A percentile compares a stretch with the other conserved stretches of the same genome.
phyloP scores from a whole-genome alignment of 805 yeast genomes.

The Blastobotrys robertii region DNA sequence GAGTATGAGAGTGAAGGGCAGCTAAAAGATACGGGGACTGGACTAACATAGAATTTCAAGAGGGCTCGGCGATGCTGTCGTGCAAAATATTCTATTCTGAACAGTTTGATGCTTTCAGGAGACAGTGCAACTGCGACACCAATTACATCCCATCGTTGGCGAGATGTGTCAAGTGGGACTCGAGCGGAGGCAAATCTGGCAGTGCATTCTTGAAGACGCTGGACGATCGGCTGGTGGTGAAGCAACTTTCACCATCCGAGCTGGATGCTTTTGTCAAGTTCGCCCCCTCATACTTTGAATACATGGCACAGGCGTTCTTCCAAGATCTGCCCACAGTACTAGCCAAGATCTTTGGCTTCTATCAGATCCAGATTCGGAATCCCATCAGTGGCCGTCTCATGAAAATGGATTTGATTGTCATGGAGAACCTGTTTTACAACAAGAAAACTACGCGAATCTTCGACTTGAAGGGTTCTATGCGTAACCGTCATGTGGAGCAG shows the following conservation, averaged over 20 bases:
- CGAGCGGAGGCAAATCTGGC: slow-evolving; percentile 94
- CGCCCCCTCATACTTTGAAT: slow-evolving; percentile 94
- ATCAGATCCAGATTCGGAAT: slow-evolving; percentile 82
- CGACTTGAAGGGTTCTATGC: slow-evolving; percentile 95
- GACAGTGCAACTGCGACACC: slow-evolving; percentile 67
- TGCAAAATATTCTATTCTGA: slow-evolving; percentile 94
- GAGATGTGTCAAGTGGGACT: slow-evolving; percentile 91
- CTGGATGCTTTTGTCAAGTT: slow-evolving; percentile 88
- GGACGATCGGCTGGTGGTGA: slow-evolving; percentile 82
- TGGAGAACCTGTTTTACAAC: slow-evolving; percentile 91
- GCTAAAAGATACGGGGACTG: no score
- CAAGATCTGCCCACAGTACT: slow-evolving; percentile 91
- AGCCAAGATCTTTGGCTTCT: slow-evolving; percentile 92
- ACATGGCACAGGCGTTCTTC: slow-evolving; percentile 89
- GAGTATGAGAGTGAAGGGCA: no score
- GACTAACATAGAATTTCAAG: slow-evolving; percentile 53
- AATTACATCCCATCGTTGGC: slow-evolving; percentile 82
- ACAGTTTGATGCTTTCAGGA: slow-evolving; percentile 89
- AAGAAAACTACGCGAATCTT: slow-evolving; percentile 75
- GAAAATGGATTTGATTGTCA: slow-evolving; percentile 83
- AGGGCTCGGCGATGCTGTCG: slow-evolving; percentile 70
- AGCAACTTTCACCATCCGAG: slow-evolving; percentile 80
- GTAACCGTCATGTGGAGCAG: slow-evolving; percentile 92
- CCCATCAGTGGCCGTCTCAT: slow-evolving; percentile 64
- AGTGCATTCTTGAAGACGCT: slow-evolving; percentile 86